A percentile compares a stretch with the other conserved stretches of the same genome.
These are phyloP conservation scores for Eucalyptus sp. DNA, from an alignment of 345 rosid genomes.

Conservation along the genomic window DNA sequence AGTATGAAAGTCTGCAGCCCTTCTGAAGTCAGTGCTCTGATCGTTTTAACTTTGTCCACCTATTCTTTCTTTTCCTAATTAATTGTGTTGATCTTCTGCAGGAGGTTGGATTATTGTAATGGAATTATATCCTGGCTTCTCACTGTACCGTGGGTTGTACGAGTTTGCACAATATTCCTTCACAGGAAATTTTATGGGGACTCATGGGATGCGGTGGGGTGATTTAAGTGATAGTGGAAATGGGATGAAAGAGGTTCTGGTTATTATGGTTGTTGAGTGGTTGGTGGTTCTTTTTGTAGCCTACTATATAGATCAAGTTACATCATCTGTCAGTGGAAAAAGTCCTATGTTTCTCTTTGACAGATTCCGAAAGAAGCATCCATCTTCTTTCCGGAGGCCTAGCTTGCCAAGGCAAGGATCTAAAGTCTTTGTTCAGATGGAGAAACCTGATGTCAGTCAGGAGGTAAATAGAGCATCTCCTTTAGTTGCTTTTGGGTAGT, in stretches of 20 bases:
- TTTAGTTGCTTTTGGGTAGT: not conserved
- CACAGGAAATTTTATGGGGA: slow-evolving; percentile 31
- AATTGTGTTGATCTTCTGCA: slow-evolving; percentile 2
- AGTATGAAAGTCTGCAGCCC: not conserved
- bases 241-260: slow-evolving; percentile 49
- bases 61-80: not conserved
- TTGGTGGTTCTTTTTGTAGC: slow-evolving; percentile 43
- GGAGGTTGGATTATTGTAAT: slow-evolving; percentile 51
- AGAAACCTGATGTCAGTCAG: slow-evolving; percentile 59
- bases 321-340: slow-evolving; percentile 46
- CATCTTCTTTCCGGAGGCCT: slow-evolving; percentile 28
- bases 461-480: slow-evolving; percentile 39
- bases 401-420: slow-evolving; percentile 52
- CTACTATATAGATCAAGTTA: slow-evolving; percentile 54
- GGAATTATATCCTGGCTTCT: slow-evolving; percentile 85
- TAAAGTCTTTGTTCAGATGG: slow-evolving; percentile 50
- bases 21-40: not conserved
- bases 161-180: slow-evolving; percentile 58
- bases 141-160: slow-evolving; percentile 74
- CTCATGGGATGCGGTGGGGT: slow-evolving; percentile 65
- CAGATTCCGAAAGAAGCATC: slow-evolving; percentile 19
- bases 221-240: slow-evolving; percentile 43
- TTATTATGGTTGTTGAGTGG: slow-evolving; percentile 72
- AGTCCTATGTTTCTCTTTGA: slow-evolving; percentile 37
- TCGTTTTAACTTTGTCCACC: not conserved